Evolutionary conservation across 2,329 filamentous ascomycete genomes (phyloP), one percentile per base, ranked within the genome.

Genomic region (Apiospora malaysiana): DNA sequence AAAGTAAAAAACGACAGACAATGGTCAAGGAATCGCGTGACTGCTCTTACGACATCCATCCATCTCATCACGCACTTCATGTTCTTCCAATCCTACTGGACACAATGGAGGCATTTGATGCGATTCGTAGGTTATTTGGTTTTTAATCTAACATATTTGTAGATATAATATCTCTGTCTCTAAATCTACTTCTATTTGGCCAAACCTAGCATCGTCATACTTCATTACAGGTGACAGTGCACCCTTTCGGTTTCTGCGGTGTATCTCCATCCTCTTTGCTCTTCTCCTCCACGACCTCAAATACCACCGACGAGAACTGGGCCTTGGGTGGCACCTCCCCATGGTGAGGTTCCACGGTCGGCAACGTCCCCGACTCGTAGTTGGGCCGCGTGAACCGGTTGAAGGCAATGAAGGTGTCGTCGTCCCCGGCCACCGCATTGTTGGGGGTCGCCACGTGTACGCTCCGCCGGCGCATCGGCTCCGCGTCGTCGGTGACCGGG

Each of bases 371-470:
- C 2, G 56, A 2, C 10, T n/a, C 18, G 23, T 46, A 45, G 43
- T 27, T 27, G 16, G 82, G 69, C 4, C 82, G 76, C 9, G 80
- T 83, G 78, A 85, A 86, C 51, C 84, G 82, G 73, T 86, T 85
- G 74, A 83, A 84, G 4, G 82, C 82, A 47, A 85, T 81, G 68
- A 85, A 83, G 8, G 76, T 79, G 1, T 80, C 77, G 6, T 70
- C 69, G 45, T 83, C 81, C 21, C 74, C 75, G 5, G 79, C 75
- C 0, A 82, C 75, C 23, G 83, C 84, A 71, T 84, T 83, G 23
- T 78, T 76, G 0, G 83, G 82, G 9, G 78, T 73, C 0, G 79
- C 77, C 4, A 79, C 78, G 40, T 76, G 75, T 21, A 81, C 75
- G 1, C 81, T 82, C 51, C 78, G 72, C 46, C 83, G 80, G 14